phyloP scores from a whole-genome alignment of 257 asterid genomes.

The Capsicum rhomboideum region DNA sequence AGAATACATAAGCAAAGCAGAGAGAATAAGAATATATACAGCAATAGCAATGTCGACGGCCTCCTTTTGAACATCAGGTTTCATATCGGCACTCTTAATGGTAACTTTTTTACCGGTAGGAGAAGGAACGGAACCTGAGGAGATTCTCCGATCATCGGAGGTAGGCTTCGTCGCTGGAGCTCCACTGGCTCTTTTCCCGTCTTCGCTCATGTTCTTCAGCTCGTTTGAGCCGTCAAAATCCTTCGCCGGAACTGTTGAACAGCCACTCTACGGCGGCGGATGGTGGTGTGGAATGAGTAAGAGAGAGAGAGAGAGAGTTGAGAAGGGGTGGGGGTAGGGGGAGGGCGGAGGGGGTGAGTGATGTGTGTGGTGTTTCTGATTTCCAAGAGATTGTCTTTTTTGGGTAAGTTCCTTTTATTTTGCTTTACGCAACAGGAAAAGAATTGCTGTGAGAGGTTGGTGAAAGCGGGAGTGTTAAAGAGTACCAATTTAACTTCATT shows the following conservation, averaged over 20 bases:
- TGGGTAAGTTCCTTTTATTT: neutral
- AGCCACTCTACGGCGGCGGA: neutral
- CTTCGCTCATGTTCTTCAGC: slow-evolving; percentile 50
- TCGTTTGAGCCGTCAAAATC: neutral
- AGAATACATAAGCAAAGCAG: neutral
- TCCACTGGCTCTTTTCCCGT: slow-evolving; percentile 56
- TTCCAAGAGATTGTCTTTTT: neutral
- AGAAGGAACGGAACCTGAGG: slow-evolving; percentile 33
- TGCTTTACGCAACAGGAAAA: neutral
- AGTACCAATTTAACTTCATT: neutral
- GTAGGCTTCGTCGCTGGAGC: slow-evolving; percentile 31
- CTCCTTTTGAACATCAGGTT: slow-evolving; percentile 86
- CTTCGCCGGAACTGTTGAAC: neutral
- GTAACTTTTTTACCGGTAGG: slow-evolving; percentile 49
- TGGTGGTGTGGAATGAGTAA: neutral
- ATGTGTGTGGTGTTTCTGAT: slow-evolving; percentile 8
- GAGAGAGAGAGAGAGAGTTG: neutral
- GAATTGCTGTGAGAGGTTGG: neutral
- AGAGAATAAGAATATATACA: slow-evolving; percentile 30
- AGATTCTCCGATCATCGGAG: slow-evolving; percentile 49
- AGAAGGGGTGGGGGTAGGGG: too few relatives aligned
- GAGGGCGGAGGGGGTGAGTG: neutral
- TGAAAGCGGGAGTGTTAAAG: neutral
- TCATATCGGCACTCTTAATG: slow-evolving; percentile 95
- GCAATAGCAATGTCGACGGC: slow-evolving; percentile 86